Evolutionary conservation across 352 stramenopile genomes (phyloP), one percentile per base, ranked within the genome.

Genomic region (Blastocystis sp.): DNA sequence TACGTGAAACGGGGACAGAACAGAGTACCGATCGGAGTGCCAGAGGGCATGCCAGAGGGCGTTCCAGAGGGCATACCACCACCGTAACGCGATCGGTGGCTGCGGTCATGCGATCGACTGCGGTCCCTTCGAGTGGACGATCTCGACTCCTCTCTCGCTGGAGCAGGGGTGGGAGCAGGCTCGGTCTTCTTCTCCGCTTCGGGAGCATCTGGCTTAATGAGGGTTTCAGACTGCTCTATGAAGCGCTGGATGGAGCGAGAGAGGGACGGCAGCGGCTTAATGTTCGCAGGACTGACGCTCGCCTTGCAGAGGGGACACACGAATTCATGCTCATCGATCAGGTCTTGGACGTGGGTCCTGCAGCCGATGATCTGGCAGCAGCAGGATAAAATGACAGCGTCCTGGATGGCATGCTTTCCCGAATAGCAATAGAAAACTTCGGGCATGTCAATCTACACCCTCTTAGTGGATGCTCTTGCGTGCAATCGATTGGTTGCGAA

Each of bases 321-420:
- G 43, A 23, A 59, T 3, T 81, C 62, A 53, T 65, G 34, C 34
- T 53, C 45, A 4, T 40, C 21, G 7, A 81, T 53, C 17, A 81
- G 17, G 34, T 64, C 52, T 40, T 34, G 17, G 19, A 81, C 23
- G 52, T 81, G 71, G 9, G 23, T 43, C 17, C 71, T 43, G 45
- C 71, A 81, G 11, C 71, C 71, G 14, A 81, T 66, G 19, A 81
- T 41, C 56, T 81, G 71, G 34, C 71, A 81, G 40, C 71, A 81
- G 40, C 71, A 81, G 19, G 52, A 34, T 10, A 81, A 40, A 66
- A 81, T 81, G 9, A 81, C 71, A 19, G 71, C 71, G 66, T 81
- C 71, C 38, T 59, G 23, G 19, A 81, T 81, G 23, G 41, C 7
- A 23, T 81, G 71, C 10, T 66, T 2, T 28, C 45, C 52, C 43